Evolutionary conservation across 108 stramenopile genomes (phyloP), one percentile per base, ranked within the genome.

Genomic region (Heterococcus sp.): DNA sequence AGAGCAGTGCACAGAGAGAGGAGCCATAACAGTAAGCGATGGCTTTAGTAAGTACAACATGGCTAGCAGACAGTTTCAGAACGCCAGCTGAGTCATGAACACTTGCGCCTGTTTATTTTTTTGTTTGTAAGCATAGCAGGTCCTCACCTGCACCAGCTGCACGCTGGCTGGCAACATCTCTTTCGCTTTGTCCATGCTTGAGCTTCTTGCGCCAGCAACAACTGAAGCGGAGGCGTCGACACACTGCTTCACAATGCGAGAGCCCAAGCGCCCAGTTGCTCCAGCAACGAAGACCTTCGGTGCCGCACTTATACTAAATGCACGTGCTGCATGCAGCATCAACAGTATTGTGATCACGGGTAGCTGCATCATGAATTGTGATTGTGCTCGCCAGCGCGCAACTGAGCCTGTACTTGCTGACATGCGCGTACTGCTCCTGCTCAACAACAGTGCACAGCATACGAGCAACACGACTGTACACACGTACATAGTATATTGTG

Each of bases 231-330:
- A 71, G 2, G 72, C 68, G 29, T 65, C 32, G 28, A 81, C 29
- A 29, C 72, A 67, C 65, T 81, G 72, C 79, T 72, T 81, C 66
- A 80, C 70, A 2, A 70, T 37, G 1, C 79, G 79, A 71, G 66
- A 39, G 2, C 79, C 79, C 66, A 73, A 31, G 3, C 79, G 68
- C 0, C 79, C 79, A 0, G 72, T 73, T 26, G 79, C 79, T 35
- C 79, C 79, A 21, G 72, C 72, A 2, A 81, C 79, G 36, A 81
- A 73, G 8, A 72, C 79, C 5, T 39, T 33, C n/a, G 69, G 32
- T 31, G 78, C n/a, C n/a, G n/a, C n/a, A n/a, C n/a, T n/a, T n/a
- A n/a, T n/a, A n/a, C n/a, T n/a, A n/a, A n/a, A n/a, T n/a, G n/a
- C n/a, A n/a, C n/a, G n/a, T n/a, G n/a, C n/a, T n/a, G n/a, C n/a